Evolutionary conservation across 2,329 filamentous ascomycete genomes (phyloP), one percentile per base, ranked within the genome.

Genomic region (Pseudopithomyces maydicus): DNA sequence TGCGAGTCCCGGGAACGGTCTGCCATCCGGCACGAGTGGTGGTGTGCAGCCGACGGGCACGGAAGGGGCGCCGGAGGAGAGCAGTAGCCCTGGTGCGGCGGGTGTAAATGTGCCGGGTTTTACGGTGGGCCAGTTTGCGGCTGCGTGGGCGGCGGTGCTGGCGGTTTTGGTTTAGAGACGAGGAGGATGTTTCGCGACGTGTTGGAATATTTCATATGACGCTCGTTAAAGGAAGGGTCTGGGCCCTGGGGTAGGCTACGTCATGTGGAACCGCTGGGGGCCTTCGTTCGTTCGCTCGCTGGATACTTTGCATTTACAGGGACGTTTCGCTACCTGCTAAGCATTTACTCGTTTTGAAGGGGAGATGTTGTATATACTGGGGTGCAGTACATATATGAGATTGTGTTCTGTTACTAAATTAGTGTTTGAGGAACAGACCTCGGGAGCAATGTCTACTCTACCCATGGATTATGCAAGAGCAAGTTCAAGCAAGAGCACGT

Each of bases 61-160:
- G 39, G 48, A 12, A 17, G 11, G 19, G 7, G 48, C 33, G 42
- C 32, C 39, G 2, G 36, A 20, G n/a, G 36, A 33, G 12, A 52
- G 48, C 7, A 42, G 32, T 3, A 44, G 41, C 22, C 22, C 23
- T 12, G 36, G 54, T 15, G 52, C 20, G 20, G 56, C 43, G 12
- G 29, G 11, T 38, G 36, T 15, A 10, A 39, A 29, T 15, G 38
- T 41, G n/a, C 38, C 38, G 38, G 32, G 17, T 29, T 8, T 35
- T 20, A 35, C 19, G 22, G 41, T 19, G 15, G 35, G 36, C 12
- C 17, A 41, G 12, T 54, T 60, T 54, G 56, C 49, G 14, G 56
- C 47, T n/a, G 44, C 57, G 1, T 55, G 57, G 45, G 62, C 60
- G 14, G 56, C 33, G 11, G 33, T 64, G 20, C 52, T 66, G 49